Conservation (phyloP, 495 filamentous ascomycete genomes). For the Penicillium verhagenii region DNA sequence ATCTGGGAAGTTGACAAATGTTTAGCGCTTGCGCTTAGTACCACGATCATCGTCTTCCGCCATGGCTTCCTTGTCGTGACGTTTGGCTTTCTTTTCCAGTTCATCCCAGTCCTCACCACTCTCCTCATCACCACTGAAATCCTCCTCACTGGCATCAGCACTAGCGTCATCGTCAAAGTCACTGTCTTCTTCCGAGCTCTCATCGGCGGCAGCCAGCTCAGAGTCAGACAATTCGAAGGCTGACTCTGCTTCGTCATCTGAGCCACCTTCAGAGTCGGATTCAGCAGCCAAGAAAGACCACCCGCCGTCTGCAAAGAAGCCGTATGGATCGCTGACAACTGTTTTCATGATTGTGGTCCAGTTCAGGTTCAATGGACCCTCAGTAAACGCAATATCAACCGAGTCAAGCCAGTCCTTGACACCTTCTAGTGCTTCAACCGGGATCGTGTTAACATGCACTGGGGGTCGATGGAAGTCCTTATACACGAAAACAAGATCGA, state of each 20-base stretch:
- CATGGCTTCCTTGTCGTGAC: constrained; percentile 74
- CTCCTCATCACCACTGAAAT: constrained; percentile 73
- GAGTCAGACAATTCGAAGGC: constrained; percentile 87
- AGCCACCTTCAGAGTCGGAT: constrained; percentile 78
- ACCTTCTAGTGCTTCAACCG: constrained; percentile 87
- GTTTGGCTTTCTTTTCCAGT: constrained; percentile 84
- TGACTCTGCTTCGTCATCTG: constrained; percentile 82
- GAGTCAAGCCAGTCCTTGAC: constrained; percentile 98
- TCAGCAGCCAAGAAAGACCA: constrained; percentile 92
- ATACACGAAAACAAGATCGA: constrained; percentile 96
- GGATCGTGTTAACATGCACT: constrained; percentile 96
- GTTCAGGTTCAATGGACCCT: constrained; percentile 96
- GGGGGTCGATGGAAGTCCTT: constrained; percentile 89
- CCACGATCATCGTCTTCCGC: constrained; percentile 68
- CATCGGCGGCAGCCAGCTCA: constrained; percentile 75
- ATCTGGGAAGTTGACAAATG: not conserved
- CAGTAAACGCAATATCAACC: constrained; percentile 88
- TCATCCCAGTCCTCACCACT: constrained; percentile 93
- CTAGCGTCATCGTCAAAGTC: constrained; percentile 92
- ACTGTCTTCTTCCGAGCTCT: constrained; percentile 81
- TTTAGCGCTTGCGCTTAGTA: constrained; percentile 56
- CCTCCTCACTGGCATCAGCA: constrained; percentile 68
- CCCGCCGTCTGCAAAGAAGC: constrained; percentile 92
- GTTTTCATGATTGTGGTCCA: constrained; percentile 99
- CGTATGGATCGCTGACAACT: constrained; percentile 85